Conservation (phyloP, 169 alveolate species). For the Theileria annulata region DNA sequence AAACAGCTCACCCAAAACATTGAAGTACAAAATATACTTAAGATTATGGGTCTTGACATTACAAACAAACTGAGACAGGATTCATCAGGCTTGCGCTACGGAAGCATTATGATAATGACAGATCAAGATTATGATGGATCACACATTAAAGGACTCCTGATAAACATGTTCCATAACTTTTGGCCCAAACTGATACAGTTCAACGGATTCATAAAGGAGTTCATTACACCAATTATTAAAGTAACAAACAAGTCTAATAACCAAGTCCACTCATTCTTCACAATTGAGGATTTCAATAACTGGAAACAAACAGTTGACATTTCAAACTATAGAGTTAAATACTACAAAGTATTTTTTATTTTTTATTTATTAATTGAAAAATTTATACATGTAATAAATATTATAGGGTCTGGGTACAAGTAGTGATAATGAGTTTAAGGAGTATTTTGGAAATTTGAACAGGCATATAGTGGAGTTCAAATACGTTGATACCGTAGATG, state of each 20-base stretch:
- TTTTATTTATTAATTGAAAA: constrained; percentile 11
- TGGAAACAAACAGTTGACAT: constrained; percentile 88
- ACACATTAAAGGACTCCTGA: constrained; percentile 98
- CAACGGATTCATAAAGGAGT: constrained; percentile 95
- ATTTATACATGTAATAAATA: constrained; percentile 10
- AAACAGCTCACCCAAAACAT: constrained; percentile 92
- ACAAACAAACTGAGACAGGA: constrained; percentile 85
- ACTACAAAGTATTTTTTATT: constrained; percentile 89
- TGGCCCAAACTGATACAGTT: constrained; percentile 97
- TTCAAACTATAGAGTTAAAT: constrained; percentile 95
- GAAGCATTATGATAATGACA: constrained; percentile 98
- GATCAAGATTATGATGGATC: constrained; percentile 99
- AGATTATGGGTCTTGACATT: constrained; percentile 93
- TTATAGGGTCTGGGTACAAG: constrained; percentile 97
- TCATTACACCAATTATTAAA: constrained; percentile 98
- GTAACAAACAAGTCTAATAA: constrained; percentile 89
- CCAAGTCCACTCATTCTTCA: constrained; percentile 89
- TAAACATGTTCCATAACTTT: constrained; percentile 96
- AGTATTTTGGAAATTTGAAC: constrained; percentile 94
- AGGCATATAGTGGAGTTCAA: constrained; percentile 90
- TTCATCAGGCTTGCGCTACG: constrained; percentile 93
- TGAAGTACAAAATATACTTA: constrained; percentile 95
- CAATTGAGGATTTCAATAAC: constrained; percentile 96
- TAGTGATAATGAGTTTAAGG: constrained; percentile 97
- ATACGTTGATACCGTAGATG: constrained; percentile 87